Conservation (phyloP, 148 eudicot genomes). For the Rhododendron molle region DNA sequence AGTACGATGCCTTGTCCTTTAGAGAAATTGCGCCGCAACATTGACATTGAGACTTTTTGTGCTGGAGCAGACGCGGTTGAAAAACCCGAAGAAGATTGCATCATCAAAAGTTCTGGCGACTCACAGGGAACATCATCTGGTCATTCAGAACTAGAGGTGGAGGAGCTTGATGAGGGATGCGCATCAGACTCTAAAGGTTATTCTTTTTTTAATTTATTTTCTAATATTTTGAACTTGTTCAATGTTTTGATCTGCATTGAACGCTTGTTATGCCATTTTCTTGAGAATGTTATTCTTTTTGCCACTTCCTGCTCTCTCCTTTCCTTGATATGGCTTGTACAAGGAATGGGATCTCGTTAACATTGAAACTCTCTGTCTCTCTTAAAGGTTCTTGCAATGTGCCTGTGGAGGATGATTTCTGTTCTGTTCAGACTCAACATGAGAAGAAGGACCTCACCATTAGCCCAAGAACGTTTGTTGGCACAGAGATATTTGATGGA, state of each 20-base stretch:
- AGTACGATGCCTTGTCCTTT: neutral
- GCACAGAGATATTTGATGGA: conserved; percentile 40
- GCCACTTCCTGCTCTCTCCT: neutral
- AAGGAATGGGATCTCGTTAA: neutral
- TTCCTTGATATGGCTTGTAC: conserved; percentile 1
- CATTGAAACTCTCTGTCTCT: conserved; percentile 6
- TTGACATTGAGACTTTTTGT: conserved; percentile 14
- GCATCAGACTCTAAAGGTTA: conserved; percentile 26
- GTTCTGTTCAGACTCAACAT: conserved; percentile 12
- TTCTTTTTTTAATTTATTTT: neutral
- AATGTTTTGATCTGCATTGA: neutral
- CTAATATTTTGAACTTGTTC: neutral
- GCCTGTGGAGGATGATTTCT: conserved; percentile 19
- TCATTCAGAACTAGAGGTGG: conserved; percentile 21
- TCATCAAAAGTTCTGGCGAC: conserved; percentile 18
- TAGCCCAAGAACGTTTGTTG: conserved; percentile 41
- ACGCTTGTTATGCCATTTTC: neutral
- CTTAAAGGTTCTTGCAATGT: conserved; percentile 17
- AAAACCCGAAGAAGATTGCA: conserved; percentile 28
- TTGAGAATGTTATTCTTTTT: neutral
- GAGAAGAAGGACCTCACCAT: conserved; percentile 27
- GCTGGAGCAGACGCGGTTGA: conserved; percentile 22
- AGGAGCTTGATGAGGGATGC: conserved; percentile 19
- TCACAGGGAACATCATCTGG: conserved; percentile 19
- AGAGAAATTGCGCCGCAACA: neutral